These are phyloP conservation scores for Entoloma clypeatum DNA, from an alignment of 1,284 basidiomycete genomes.

Conservation along the genomic window DNA sequence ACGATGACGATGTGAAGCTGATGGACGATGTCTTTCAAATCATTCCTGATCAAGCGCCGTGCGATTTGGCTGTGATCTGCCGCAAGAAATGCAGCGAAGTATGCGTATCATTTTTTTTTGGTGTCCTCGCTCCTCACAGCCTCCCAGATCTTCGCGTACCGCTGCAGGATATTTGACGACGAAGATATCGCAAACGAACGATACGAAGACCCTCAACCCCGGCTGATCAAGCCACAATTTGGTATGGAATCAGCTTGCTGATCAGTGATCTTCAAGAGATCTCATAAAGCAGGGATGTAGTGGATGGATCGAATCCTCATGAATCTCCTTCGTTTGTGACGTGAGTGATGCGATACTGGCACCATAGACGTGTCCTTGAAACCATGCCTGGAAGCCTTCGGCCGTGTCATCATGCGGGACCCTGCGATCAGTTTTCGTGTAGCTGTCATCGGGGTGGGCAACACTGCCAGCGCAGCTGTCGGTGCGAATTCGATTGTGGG, in stretches of 20 bases:
- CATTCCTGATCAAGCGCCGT: constrained; percentile 37
- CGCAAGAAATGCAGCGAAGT: constrained; percentile 45
- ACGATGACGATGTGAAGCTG: constrained; percentile 21
- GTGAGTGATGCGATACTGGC: no score
- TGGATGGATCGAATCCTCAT: constrained; percentile 3
- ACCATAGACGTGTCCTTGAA: no score
- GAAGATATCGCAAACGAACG: constrained; percentile 1
- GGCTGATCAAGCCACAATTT: background rate
- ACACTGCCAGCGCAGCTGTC: constrained; percentile 32
- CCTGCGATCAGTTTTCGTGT: constrained; percentile 34
- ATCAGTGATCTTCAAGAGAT: background rate
- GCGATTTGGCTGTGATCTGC: constrained; percentile 41
- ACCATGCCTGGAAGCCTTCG: constrained; percentile 12
- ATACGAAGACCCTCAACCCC: background rate
- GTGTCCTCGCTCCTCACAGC: background rate
- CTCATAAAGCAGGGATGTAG: constrained; percentile 8
- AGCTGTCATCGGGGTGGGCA: constrained; percentile 28
- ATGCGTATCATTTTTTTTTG: background rate
- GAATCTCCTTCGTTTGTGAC: constrained; percentile 7
- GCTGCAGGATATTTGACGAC: constrained; percentile 14
- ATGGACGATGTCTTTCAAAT: constrained; percentile 31
- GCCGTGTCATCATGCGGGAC: constrained; percentile 38
- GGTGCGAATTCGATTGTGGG: constrained; percentile 31
- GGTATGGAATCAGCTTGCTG: background rate
- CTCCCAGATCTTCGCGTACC: constrained; percentile 28